These are phyloP conservation scores for Poa pratensis DNA, from an alignment of 176 grass and related monocot genomes.

Conservation along the genomic window DNA sequence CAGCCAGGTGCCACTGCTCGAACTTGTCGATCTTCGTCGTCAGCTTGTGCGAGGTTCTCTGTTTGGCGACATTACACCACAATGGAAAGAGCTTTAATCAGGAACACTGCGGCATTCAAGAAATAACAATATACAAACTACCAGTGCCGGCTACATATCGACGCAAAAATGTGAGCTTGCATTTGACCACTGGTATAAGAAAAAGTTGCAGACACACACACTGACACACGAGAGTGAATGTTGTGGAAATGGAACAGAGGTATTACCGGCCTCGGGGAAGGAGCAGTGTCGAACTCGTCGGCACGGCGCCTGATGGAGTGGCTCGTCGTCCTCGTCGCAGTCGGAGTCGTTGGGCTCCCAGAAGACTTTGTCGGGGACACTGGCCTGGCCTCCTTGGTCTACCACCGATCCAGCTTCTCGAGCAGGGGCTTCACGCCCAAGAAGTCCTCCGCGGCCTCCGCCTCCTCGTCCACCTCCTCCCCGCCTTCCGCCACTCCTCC, in stretches of 20 bases:
- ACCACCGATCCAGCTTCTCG: conserved; percentile 64
- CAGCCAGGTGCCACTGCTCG: conserved; percentile 49
- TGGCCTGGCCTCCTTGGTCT: conserved; percentile 37
- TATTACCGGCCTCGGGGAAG: conserved; percentile 73
- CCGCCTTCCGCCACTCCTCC: conserved; percentile 28
- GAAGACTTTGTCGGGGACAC: conserved; percentile 13
- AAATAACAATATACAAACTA: background rate
- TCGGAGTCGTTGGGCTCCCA: conserved; percentile 85
- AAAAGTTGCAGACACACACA: too few species aligned
- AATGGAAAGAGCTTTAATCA: background rate
- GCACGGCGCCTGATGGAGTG: conserved; percentile 51
- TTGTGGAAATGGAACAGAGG: background rate
- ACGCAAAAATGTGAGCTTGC: background rate
- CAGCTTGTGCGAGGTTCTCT: conserved; percentile 85
- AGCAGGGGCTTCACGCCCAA: conserved; percentile 74
- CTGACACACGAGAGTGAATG: background rate
- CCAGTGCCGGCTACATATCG: background rate
- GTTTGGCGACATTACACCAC: background rate
- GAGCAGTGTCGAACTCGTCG: too few species aligned
- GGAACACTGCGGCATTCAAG: background rate
- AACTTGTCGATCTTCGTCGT: conserved; percentile 70
- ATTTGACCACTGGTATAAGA: too few species aligned
- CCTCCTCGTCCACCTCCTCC: too few species aligned
- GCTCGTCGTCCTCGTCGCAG: conserved; percentile 81
- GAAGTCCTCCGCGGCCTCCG: conserved; percentile 66